These are phyloP conservation scores for Bocquillonia castaneifolia DNA, from an alignment of 441 rosid genomes.

Conservation along the genomic window DNA sequence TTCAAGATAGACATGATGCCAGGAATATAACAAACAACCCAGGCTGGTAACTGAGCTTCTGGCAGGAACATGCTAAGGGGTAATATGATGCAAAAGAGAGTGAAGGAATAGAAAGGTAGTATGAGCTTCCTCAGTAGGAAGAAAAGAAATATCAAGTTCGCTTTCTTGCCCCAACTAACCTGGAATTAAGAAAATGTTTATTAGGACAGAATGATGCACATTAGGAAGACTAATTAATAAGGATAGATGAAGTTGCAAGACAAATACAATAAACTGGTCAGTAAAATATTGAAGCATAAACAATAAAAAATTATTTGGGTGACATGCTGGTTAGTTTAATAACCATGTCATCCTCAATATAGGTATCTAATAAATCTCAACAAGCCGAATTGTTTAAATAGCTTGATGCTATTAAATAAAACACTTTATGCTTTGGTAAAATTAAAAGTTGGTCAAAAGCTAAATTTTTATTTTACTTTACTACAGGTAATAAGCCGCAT, in stretches of 20 bases:
- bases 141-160: constrained; percentile 80
- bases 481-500: not conserved
- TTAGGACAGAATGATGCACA: not conserved
- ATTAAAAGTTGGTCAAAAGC: not conserved
- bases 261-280: not conserved
- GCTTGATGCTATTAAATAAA: not conserved
- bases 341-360: not conserved
- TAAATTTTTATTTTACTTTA: not conserved
- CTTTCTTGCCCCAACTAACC: constrained; percentile 73
- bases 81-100: constrained; percentile 83
- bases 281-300: too few relatives aligned
- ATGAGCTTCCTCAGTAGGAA: constrained; percentile 80
- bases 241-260: not conserved
- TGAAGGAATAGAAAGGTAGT: constrained; percentile 89
- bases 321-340: not conserved
- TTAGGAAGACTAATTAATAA: not conserved
- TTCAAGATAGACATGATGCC: constrained; percentile 76
- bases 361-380: not conserved
- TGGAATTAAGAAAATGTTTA: constrained; percentile 29
- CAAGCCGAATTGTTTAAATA: too few relatives aligned
- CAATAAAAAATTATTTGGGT: too few relatives aligned
- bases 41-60: constrained; percentile 80
- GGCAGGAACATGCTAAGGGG: constrained; percentile 83
- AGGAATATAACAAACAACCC: constrained; percentile 85
- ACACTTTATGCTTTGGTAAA: not conserved